phyloP scores from a whole-genome alignment of 1,284 basidiomycete species.

The Irpex sp. region DNA sequence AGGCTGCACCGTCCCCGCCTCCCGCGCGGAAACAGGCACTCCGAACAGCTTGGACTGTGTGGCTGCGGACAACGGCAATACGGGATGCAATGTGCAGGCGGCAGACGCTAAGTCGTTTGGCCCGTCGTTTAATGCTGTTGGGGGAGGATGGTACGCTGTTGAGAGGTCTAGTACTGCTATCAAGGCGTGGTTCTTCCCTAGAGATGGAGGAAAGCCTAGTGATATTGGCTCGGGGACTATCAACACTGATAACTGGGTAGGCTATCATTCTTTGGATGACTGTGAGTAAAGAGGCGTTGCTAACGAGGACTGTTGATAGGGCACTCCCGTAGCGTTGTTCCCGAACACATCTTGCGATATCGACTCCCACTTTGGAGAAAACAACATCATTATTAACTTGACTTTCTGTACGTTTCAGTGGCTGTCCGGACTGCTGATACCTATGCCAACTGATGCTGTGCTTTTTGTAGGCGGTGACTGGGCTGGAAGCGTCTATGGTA shows the following conservation, averaged over 20 bases:
- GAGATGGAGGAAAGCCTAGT: constrained; percentile 32
- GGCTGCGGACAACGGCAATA: constrained; percentile 49
- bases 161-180: constrained; percentile 41
- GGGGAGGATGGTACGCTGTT: constrained; percentile 58
- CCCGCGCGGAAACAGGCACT: constrained; percentile 20
- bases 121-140: constrained; percentile 53
- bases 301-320: constrained; percentile 26
- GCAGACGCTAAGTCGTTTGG: constrained; percentile 46
- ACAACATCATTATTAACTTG: constrained; percentile 55
- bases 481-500: constrained; percentile 42
- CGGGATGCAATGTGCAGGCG: constrained; percentile 59
- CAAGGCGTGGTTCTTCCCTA: constrained; percentile 51
- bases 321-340: constrained; percentile 49
- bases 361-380: constrained; percentile 41
- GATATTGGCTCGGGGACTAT: constrained; percentile 27
- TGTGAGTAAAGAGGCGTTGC: not conserved
- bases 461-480: constrained; percentile 45
- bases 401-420: constrained; percentile 27
- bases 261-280: not conserved
- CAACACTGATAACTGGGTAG: constrained; percentile 37
- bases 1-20: constrained; percentile 35
- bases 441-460: too few species aligned
- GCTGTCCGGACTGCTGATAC: not conserved
- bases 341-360: constrained; percentile 47
- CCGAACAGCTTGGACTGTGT: constrained; percentile 44